Evolutionary conservation across 192 early-diverging fungal genomes (phyloP).

Genomic region (Entophlyctis luteolus): DNA sequence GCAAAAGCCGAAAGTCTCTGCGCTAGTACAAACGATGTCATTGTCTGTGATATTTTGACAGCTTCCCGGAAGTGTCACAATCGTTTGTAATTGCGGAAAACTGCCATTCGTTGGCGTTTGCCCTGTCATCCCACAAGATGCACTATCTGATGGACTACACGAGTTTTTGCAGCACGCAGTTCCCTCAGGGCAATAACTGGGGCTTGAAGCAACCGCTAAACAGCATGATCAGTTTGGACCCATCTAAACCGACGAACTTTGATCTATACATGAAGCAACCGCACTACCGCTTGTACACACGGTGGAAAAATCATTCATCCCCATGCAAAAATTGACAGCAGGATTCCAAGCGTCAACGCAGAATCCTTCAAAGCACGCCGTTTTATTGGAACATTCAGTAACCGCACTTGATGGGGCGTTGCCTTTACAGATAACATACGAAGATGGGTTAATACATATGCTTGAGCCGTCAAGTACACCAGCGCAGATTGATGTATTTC

Average conservation of each 20-base stretch:
- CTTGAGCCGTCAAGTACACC: not conserved
- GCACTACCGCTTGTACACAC: not conserved
- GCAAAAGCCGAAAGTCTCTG: conserved; percentile 8
- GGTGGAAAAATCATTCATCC: not conserved
- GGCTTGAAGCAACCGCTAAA: not conserved
- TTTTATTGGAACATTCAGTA: not conserved
- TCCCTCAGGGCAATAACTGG: not conserved
- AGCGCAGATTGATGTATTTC: not conserved
- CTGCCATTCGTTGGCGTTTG: not conserved
- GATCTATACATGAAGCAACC: not conserved
- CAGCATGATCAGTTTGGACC: not conserved
- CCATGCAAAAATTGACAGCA: not conserved
- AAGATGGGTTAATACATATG: not conserved
- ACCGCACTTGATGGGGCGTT: not conserved
- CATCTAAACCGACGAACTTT: not conserved
- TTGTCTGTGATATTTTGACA: not conserved
- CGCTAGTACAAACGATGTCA: not conserved
- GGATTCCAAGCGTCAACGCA: not conserved
- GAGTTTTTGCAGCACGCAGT: not conserved
- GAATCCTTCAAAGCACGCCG: not conserved
- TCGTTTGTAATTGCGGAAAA: not conserved
- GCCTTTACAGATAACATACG: not conserved
- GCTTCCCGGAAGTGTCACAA: not conserved
- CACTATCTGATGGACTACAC: not conserved
- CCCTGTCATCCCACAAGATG: not conserved